Base-by-base conservation (phyloP, 805 yeast species). In the Wickerhamiella lipophila region DNA sequence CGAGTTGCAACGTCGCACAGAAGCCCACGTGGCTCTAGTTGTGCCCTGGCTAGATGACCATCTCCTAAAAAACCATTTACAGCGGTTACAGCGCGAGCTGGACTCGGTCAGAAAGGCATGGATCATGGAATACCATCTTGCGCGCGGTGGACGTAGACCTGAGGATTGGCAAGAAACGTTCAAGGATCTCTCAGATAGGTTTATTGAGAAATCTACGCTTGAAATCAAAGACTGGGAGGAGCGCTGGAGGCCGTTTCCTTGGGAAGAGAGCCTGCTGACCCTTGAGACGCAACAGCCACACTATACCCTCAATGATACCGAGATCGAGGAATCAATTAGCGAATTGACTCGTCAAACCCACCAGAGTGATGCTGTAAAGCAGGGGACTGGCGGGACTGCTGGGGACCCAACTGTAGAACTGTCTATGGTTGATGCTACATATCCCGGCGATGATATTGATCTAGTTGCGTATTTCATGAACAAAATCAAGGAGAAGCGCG, bases 181-280 rank as follows among this genome's bases (percentile, higher is more conserved):
- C 4, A 23, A 19, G 16, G 29, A 29, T 16, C 16, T n/a, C 27
- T 30, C 36, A 6, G 19, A 42, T 2, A 19, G 22, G 18, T 21
- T 30, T 12, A 7, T 42, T 18, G 19, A 16, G 3, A 18, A 29
- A 12, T 22, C 22, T 16, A 32, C 11, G 18, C 3, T 6, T 2
- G 46, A 42, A 19, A 42, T 42, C 26, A 22, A 30, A 22, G 46
- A 42, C 18, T 42, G 38, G 38, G 46, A 42, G 13, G 27, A 23
- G 25, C 29, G 26, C 16, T 42, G 46, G 46, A 19, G 21, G 18
- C 46, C 46, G 22, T 30, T 42, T 11, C 46, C 46, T 3, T 42
- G 46, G 46, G 46, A 42, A 21, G 15, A 3, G 5, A 25, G 4
- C 22, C 13, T 40, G n/a, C 43, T 30, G 22, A 40, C 30, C 12